Base-by-base conservation (phyloP, 805 yeast species). In the Metschnikowia hibisci region DNA sequence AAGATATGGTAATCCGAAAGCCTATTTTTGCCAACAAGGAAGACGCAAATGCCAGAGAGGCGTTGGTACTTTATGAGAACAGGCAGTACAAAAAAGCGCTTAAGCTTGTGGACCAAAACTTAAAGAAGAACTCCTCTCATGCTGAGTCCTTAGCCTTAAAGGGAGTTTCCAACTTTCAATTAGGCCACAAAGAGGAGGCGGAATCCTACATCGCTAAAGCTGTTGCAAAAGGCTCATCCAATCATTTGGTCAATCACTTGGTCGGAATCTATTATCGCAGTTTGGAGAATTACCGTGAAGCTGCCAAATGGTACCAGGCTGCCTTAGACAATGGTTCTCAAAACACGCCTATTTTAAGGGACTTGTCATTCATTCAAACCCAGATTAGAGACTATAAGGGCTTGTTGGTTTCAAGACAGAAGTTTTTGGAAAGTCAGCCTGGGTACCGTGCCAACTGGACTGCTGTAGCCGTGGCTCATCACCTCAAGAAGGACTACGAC, bases 371-470 rank as follows among this genome's bases (percentile, higher is more conserved):
- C 34, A 73, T 87, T 64, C 91, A 90, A 57, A 69, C 85, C 23
- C 98, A 93, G 56, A 71, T 74, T 50, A 80, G 96, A 47, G 90
- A 87, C 57, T 87, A 70, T 59, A 77, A 77, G 53, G 73, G 73
- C 18, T 73, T 84, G 48, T 73, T 78, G 4, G 76, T 67, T 9
- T 76, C 91, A 2, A 77, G 97, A 54, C 80, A 78, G 46, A 71
- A 73, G 30, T 81, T 80, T 55, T 73, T 93, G 62, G 86, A 84
- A 54, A 74, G 77, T 20, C 82, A 77, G 53, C 81, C 93, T 9
- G 95, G 95, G 0, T 86, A 80, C 60, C 77, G 96, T 51, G 89
- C 91, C 48, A 86, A 87, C 58, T 90, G 96, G 96, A 85, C 95
- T 1, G 82, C 84, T 0, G 73, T 85, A 40, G 96, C 96, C 1